Base-by-base conservation (phyloP, 169 alveolate genomes). In the Babesia ovis region DNA sequence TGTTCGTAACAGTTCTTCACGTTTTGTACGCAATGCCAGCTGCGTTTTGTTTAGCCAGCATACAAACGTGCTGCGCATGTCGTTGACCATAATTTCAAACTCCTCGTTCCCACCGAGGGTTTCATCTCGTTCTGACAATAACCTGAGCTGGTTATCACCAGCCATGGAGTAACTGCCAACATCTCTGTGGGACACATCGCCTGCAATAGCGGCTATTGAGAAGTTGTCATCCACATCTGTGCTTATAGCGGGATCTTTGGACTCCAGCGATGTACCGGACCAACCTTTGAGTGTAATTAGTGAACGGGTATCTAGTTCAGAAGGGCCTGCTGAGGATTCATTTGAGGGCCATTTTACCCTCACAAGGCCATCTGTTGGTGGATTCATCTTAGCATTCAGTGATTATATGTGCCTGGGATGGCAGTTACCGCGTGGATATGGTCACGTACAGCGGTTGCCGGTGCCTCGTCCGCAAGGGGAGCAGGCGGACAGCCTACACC, bases 1-100 rank as follows among this genome's bases (percentile, higher is more conserved):
- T 41, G 80, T 84, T 27, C 79, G 66, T 48, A 46, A 46, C 18
- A 85, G 23, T 35, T 72, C 84, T 27, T 86, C 91, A 56, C 83
- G 70, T 59, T 73, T 87, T 56, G 90, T 22, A 27, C 68, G 68
- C 39, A 91, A 53, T 60, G 83, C 85, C 61, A 83, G 74, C 42
- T 92, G 94, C 1, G 95, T 84, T 68, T 92, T 91, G 68, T 86
- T 91, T 55, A 92, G 77, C 96, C 96, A 92, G 67, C 89, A 62
- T 4, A 90, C 79, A 85, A 92, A 92, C 20, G 93, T 86, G 48
- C 93, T 79, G 43, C 96, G 66, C 71, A 92, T 68, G 82, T 92
- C 96, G 48, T 91, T 86, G n/a, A 91, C 95, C 94, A 92, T 89
- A 18, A 62, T 72, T 68, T 92, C 96, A 61, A 92, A 92, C 53